These are phyloP conservation scores for Chamaecyparis obtusa DNA, from an alignment of 75 land plant species.

Conservation along the genomic window DNA sequence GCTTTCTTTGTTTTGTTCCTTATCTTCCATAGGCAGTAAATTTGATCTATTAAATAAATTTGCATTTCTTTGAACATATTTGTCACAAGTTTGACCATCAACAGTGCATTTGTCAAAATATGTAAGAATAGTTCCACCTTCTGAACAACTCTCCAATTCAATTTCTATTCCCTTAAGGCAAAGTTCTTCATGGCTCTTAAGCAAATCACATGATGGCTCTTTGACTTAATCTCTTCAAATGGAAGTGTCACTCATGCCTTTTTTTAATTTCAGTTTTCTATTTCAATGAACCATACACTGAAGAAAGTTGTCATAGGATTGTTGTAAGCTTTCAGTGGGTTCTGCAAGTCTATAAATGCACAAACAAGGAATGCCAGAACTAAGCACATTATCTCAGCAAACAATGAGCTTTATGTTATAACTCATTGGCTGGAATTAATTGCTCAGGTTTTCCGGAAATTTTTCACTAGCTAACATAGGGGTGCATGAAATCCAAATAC, in stretches of 20 bases:
- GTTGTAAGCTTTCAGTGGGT: slow-evolving; percentile 53
- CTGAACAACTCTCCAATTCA: neutral
- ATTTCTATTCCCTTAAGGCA: neutral
- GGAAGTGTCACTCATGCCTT: neutral
- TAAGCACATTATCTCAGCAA: neutral
- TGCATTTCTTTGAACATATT: neutral
- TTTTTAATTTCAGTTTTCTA: slow-evolving; percentile 39
- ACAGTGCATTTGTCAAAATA: neutral
- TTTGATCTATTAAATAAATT: neutral
- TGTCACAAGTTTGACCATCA: neutral
- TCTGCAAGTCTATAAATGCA: slow-evolving; percentile 47
- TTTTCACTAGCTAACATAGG: neutral
- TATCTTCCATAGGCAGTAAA: neutral
- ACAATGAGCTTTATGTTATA: neutral
- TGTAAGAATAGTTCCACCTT: neutral
- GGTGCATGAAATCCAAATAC: neutral
- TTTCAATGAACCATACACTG: slow-evolving; percentile 41
- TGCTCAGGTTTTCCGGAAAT: neutral
- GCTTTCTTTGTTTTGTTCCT: neutral
- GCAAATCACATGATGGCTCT: neutral
- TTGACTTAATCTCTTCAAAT: neutral
- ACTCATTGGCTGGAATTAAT: neutral
- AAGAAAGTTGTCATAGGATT: slow-evolving; percentile 60
- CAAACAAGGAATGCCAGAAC: neutral
- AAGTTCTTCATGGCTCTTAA: neutral